These are phyloP conservation scores for Penicillium cosmopolitanum DNA, from an alignment of 495 filamentous ascomycete genomes.

Conservation along the genomic window DNA sequence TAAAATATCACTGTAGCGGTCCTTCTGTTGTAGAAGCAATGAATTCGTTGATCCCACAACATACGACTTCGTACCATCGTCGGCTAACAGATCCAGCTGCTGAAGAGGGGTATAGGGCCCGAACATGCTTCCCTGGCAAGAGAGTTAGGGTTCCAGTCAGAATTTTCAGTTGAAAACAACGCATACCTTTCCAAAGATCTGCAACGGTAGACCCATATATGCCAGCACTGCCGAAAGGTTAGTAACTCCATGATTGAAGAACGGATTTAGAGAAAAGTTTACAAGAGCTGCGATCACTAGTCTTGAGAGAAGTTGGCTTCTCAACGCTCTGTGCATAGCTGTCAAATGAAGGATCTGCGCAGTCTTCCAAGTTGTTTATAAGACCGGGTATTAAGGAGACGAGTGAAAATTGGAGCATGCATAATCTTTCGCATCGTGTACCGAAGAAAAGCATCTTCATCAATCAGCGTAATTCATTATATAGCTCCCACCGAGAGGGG, in stretches of 20 bases:
- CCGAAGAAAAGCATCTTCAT: constrained; percentile 97
- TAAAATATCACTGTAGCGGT: constrained; percentile 96
- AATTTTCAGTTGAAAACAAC: not conserved
- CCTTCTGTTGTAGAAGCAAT: constrained; percentile 87
- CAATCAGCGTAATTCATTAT: constrained; percentile 11
- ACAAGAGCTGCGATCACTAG: constrained; percentile 87
- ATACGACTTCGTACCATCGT: constrained; percentile 94
- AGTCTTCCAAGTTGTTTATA: constrained; percentile 83
- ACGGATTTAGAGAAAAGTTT: constrained; percentile 19
- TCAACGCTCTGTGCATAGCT: constrained; percentile 74
- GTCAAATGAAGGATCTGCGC: constrained; percentile 87
- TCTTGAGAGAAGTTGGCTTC: constrained; percentile 83
- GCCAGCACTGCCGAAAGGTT: constrained; percentile 61
- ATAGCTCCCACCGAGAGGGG: not conserved
- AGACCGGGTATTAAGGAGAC: constrained; percentile 93
- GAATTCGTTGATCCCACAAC: constrained; percentile 97
- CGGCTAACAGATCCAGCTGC: constrained; percentile 91
- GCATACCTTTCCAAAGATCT: constrained; percentile 89
- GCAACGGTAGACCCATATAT: constrained; percentile 93
- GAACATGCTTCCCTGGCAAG: constrained; percentile 79
- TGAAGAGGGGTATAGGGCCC: constrained; percentile 96
- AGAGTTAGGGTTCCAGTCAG: constrained; percentile 25
- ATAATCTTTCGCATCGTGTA: constrained; percentile 87
- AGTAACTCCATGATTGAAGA: constrained; percentile 21
- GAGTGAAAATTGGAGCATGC: constrained; percentile 97